Evolutionary conservation across 257 asterid genomes (phyloP).

Genomic region (Solanum chiquidenum): DNA sequence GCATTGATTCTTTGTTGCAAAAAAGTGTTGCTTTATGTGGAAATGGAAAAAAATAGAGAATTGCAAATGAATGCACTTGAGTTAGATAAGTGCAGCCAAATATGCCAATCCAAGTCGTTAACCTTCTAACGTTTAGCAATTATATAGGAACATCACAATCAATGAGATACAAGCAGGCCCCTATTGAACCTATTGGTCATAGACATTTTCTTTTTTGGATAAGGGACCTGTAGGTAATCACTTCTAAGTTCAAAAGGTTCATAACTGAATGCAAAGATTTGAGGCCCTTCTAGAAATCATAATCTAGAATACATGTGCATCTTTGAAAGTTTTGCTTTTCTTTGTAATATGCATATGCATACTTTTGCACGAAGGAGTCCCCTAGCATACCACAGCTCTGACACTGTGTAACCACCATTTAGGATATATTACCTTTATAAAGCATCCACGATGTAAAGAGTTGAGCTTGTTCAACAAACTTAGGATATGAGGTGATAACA

Average conservation of each 20-base stretch:
- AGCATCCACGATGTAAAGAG: not conserved
- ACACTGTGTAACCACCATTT: not conserved
- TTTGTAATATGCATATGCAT: not conserved
- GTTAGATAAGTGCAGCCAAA: not conserved
- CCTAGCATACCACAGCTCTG: not conserved
- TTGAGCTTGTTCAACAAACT: not conserved
- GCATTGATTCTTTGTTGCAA: not conserved
- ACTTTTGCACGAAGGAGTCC: not conserved
- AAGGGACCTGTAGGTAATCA: not conserved
- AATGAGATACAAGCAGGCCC: not conserved
- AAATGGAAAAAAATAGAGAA: not conserved
- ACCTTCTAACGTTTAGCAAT: not conserved
- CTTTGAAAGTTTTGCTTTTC: not conserved
- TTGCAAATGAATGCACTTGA: not conserved
- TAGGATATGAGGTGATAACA: not conserved
- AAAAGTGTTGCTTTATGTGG: not conserved
- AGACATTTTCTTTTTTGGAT: not conserved
- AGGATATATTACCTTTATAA: not conserved
- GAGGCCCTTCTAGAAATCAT: not conserved
- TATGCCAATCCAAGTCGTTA: not conserved
- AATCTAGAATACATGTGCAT: not conserved
- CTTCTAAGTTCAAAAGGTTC: not conserved
- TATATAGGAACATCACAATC: not conserved
- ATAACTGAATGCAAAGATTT: not conserved
- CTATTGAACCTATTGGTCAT: not conserved